Percentiles rank a stretch among this genome's conserved stretches.
Evolutionary conservation across 2,329 filamentous ascomycete genomes (phyloP).

Genomic region (Arthrobotrys pseudoclavata): DNA sequence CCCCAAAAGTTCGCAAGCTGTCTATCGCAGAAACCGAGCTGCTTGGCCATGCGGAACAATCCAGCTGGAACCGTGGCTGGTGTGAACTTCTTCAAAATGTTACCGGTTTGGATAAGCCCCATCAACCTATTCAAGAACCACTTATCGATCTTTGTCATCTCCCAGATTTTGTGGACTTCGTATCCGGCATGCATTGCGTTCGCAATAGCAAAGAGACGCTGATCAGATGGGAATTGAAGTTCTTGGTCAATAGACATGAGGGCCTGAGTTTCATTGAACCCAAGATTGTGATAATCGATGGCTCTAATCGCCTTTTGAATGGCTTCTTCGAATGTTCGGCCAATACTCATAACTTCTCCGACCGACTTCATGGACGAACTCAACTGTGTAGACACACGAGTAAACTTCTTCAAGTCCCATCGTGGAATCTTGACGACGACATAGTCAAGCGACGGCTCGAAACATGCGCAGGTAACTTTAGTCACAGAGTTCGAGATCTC

Average conservation of each 20-base stretch:
- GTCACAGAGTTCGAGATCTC: constrained; percentile 97
- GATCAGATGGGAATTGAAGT: constrained; percentile 95
- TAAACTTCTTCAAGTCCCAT: constrained; percentile 99
- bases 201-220: constrained; percentile 95
- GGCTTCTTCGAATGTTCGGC: constrained; percentile 95
- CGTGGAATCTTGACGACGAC: constrained; percentile 98
- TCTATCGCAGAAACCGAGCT: constrained; percentile 92
- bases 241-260: constrained; percentile 97
- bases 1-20: constrained; percentile 95
- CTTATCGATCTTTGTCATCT: constrained; percentile 97
- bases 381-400: constrained; percentile 92
- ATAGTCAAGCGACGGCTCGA: constrained; percentile 97
- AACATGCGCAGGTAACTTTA: constrained; percentile 95
- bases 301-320: constrained; percentile 98
- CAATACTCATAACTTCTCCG: constrained; percentile 98
- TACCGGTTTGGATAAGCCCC: constrained; percentile 88
- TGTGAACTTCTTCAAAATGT: constrained; percentile 78
- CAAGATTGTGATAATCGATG: constrained; percentile 94
- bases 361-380: constrained; percentile 99
- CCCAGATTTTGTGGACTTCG: constrained; percentile 96
- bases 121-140: constrained; percentile 97
- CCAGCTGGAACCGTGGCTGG: constrained; percentile 76
- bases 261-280: constrained; percentile 90
- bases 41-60: constrained; percentile 85
- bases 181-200: constrained; percentile 97